Percentiles rank a stretch among this genome's conserved stretches.
Conservation (phyloP, 805 yeast genomes). For the Suhomyces sp. region DNA sequence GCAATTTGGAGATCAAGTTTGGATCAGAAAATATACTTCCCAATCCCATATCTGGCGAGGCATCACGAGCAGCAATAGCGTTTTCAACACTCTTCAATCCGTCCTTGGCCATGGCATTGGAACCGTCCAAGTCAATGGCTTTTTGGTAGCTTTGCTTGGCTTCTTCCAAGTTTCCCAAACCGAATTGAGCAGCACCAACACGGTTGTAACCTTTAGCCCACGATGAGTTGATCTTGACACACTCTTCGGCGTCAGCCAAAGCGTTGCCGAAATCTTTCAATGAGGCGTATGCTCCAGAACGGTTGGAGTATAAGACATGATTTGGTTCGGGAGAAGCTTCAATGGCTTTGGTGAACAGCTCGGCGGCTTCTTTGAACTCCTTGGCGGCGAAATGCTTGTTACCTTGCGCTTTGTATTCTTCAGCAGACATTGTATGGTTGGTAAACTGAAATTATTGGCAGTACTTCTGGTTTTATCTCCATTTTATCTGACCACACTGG, state of each 20-base stretch:
- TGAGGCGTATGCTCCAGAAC: constrained; percentile 90
- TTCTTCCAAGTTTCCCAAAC: constrained; percentile 75
- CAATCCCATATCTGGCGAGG: constrained; percentile 70
- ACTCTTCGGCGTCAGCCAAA: constrained; percentile 77
- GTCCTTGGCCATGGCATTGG: constrained; percentile 80
- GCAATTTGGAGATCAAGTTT: constrained; percentile 67
- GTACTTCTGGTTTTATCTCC: not conserved
- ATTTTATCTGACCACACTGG: not conserved
- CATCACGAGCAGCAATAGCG: constrained; percentile 51
- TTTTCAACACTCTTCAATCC: constrained; percentile 72
- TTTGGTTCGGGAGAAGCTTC: constrained; percentile 78
- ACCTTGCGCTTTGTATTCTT: constrained; percentile 85
- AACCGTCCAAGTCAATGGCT: constrained; percentile 77
- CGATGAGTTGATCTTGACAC: constrained; percentile 72
- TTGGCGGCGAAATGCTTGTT: constrained; percentile 89
- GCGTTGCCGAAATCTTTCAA: constrained; percentile 72
- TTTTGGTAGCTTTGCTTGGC: constrained; percentile 71
- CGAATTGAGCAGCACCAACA: constrained; percentile 88
- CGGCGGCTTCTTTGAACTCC: constrained; percentile 77
- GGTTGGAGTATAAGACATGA: constrained; percentile 88
- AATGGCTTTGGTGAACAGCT: constrained; percentile 80
- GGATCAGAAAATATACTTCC: constrained; percentile 81
- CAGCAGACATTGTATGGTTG: constrained; percentile 49
- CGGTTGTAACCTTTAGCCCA: constrained; percentile 98
- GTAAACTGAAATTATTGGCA: not conserved